phyloP scores from a whole-genome alignment of 2,329 filamentous ascomycete species.

The Talaromyces sp. region DNA sequence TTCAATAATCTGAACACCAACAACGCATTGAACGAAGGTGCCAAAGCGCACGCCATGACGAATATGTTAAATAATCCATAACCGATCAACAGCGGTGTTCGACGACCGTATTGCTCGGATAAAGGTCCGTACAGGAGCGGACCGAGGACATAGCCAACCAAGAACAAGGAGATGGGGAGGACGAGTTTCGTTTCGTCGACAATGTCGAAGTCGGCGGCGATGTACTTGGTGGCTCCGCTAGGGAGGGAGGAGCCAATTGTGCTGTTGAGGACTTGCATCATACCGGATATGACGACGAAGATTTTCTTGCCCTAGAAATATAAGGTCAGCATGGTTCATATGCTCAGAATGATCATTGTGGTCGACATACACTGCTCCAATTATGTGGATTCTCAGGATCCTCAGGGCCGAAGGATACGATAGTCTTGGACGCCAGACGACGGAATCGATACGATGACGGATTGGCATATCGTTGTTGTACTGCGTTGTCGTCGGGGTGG shows the following conservation, averaged over 20 bases:
- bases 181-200: conserved; percentile 33
- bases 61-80: conserved; percentile 47
- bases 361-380: conserved; percentile 29
- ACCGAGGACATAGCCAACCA: conserved; percentile 42
- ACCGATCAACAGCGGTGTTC: conserved; percentile 46
- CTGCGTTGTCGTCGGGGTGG: conserved; percentile 20
- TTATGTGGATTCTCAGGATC: conserved; percentile 36
- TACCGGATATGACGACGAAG: conserved; percentile 35
- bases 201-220: conserved; percentile 35
- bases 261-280: conserved; percentile 41
- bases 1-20: conserved; percentile 46
- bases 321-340: not conserved
- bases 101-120: conserved; percentile 43
- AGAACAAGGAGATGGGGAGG: conserved; percentile 40
- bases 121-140: conserved; percentile 45
- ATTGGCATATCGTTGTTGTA: conserved; percentile 27
- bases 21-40: conserved; percentile 40
- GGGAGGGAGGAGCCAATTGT: conserved; percentile 41
- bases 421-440: conserved; percentile 35
- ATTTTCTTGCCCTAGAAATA: conserved; percentile 29
- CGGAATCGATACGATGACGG: conserved; percentile 30
- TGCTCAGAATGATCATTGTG: not conserved
- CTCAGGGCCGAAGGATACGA: conserved; percentile 34
- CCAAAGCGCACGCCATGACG: conserved; percentile 44
- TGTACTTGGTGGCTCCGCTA: conserved; percentile 36